Conservation (phyloP, 2,329 filamentous ascomycete genomes). For the Fusarium vanettenii region DNA sequence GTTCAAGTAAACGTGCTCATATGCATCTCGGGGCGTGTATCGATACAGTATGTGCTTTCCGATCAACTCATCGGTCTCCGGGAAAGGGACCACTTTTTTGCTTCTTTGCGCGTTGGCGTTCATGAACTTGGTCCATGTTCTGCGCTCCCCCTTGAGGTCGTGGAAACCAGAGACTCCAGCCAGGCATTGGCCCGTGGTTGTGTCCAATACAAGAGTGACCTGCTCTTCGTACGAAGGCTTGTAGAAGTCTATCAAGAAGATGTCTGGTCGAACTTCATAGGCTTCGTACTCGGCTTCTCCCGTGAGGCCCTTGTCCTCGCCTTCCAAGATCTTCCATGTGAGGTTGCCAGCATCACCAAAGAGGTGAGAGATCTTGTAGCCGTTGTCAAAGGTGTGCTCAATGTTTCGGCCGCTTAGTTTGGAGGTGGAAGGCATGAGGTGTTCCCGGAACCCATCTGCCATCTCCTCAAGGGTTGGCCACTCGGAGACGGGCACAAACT, state of each 20-base stretch:
- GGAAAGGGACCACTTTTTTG: not conserved
- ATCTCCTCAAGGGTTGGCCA: constrained; percentile 26
- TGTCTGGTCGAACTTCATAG: constrained; percentile 16
- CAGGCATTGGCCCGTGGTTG: not conserved
- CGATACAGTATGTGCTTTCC: constrained; percentile 28
- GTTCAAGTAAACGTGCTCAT: constrained; percentile 31
- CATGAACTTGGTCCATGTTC: constrained; percentile 21
- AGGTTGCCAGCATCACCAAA: not conserved
- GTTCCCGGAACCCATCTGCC: constrained; percentile 13
- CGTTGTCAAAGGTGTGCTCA: constrained; percentile 17
- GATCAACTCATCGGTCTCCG: constrained; percentile 16
- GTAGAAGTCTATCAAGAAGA: constrained; percentile 30
- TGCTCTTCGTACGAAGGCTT: constrained; percentile 22
- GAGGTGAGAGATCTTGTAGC: constrained; percentile 9
- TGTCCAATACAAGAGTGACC: constrained; percentile 14
- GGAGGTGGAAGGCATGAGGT: constrained; percentile 12
- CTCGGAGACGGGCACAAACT: not conserved
- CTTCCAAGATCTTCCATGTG: constrained; percentile 12
- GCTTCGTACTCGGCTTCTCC: constrained; percentile 14
- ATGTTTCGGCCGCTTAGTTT: constrained; percentile 5
- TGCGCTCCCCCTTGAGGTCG: not conserved
- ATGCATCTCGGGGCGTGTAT: constrained; percentile 14
- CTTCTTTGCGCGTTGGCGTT: not conserved
- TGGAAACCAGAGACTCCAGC: constrained; percentile 17
- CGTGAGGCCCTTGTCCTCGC: not conserved